Conservation (phyloP, 768 basidiomycete genomes). For the Lentinula lateritia region DNA sequence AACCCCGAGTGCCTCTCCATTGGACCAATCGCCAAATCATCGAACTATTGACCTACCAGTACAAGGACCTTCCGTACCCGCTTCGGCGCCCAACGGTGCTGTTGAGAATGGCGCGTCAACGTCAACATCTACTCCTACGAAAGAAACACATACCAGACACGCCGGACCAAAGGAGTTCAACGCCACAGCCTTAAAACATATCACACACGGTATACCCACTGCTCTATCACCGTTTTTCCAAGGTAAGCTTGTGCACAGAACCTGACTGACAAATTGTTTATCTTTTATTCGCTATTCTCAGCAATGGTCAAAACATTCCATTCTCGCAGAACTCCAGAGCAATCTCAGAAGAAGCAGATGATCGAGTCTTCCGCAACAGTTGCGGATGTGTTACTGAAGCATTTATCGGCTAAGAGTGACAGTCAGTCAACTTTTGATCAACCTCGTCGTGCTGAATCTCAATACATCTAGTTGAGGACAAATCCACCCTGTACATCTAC, state of each 20-base stretch:
- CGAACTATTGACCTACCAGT: slow-evolving; percentile 36
- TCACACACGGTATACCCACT: slow-evolving; percentile 72
- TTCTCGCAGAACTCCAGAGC: slow-evolving; percentile 71
- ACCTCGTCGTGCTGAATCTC: not conserved
- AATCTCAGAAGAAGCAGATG: slow-evolving; percentile 73
- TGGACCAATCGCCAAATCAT: slow-evolving; percentile 43
- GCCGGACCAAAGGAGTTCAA: slow-evolving; percentile 56
- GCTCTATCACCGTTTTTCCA: slow-evolving; percentile 82
- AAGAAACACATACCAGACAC: slow-evolving; percentile 26
- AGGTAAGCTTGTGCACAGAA: slow-evolving; percentile 41
- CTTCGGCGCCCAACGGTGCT: slow-evolving; percentile 24
- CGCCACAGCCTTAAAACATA: slow-evolving; percentile 70
- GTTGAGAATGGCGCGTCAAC: slow-evolving; percentile 22
- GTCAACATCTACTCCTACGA: slow-evolving; percentile 12
- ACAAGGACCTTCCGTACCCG: slow-evolving; percentile 22
- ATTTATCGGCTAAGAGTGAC: slow-evolving; percentile 48
- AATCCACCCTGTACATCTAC: slow-evolving; percentile 35
- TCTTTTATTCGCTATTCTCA: slow-evolving; percentile 19
- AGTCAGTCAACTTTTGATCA: slow-evolving; percentile 35
- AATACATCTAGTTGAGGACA: slow-evolving; percentile 13
- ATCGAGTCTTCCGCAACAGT: slow-evolving; percentile 61
- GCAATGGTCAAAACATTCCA: slow-evolving; percentile 87
- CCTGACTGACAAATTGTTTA: not conserved
- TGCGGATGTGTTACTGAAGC: slow-evolving; percentile 67
- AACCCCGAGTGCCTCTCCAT: slow-evolving; percentile 37